Evolutionary conservation across 345 rosid genomes (phyloP), one percentile per base, ranked within the genome.

Genomic region (Anastatica hierochuntica): DNA sequence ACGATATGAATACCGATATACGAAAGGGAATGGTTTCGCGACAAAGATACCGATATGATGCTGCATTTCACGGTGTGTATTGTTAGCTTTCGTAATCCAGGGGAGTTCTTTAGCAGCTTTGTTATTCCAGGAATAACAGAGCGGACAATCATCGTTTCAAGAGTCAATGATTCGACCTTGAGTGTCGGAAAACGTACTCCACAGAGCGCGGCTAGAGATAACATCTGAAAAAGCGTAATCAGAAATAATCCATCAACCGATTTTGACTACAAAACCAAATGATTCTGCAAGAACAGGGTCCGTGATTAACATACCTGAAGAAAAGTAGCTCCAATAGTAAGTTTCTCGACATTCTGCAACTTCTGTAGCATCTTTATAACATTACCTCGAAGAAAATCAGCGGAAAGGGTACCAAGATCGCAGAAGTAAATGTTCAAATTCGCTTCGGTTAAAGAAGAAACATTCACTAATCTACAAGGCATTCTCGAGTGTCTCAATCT

Each of bases 231-330:
- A 41, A 14, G 8, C 55, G 21, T n/a, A n/a, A n/a, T n/a, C n/a
- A n/a, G n/a, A n/a, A n/a, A n/a, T n/a, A n/a, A n/a, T n/a, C n/a
- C n/a, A n/a, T n/a, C n/a, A n/a, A n/a, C n/a, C n/a, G n/a, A n/a
- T n/a, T n/a, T n/a, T n/a, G n/a, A n/a, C n/a, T 8, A 14, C 0
- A 13, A 7, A 21, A 21, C 24, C 24, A 21, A 21, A n/a, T n/a
- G n/a, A n/a, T n/a, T n/a, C n/a, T n/a, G n/a, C n/a, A n/a, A n/a
- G n/a, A n/a, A n/a, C n/a, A n/a, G n/a, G n/a, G n/a, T n/a, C n/a
- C n/a, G n/a, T n/a, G n/a, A n/a, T n/a, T n/a, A 63, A 48, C 45
- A 35, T 21, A 65, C 70, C 64, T 66, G 70, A 53, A 66, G 70
- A 51, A 66, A 66, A 9, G 64, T 58, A 30, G 64, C 54, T 0